Conservation (phyloP, 768 basidiomycete species). For the Pisolithus orientalis region DNA sequence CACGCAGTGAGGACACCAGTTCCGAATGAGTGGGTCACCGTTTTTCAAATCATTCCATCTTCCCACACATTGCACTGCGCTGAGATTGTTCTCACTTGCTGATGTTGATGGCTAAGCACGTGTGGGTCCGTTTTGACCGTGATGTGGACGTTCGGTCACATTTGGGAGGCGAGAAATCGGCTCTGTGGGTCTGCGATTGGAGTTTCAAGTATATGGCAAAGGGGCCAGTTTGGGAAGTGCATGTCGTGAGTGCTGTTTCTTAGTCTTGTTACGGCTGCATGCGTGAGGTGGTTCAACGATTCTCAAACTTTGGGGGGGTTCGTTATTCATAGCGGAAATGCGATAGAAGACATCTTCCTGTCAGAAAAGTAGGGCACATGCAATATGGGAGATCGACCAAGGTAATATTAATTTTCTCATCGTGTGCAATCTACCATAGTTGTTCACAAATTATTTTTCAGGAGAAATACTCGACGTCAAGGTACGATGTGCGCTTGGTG, state of each 20-base stretch:
- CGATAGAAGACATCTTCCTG: slow-evolving; percentile 68
- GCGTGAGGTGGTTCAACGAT: not conserved
- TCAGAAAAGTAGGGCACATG: slow-evolving; percentile 79
- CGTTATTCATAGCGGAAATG: slow-evolving; percentile 53
- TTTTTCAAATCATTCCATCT: too few relatives aligned
- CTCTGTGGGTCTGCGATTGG: slow-evolving; percentile 80
- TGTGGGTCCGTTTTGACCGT: too few relatives aligned
- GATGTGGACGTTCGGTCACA: slow-evolving; percentile 27
- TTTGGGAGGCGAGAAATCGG: slow-evolving; percentile 39
- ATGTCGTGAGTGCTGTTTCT: slow-evolving; percentile 41
- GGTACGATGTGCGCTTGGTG: slow-evolving; percentile 64
- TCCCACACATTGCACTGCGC: too few relatives aligned
- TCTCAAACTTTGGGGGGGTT: not conserved
- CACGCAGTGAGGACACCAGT: too few relatives aligned
- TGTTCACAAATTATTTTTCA: slow-evolving; percentile 15
- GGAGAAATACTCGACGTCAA: slow-evolving; percentile 86
- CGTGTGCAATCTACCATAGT: not conserved
- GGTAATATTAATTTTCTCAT: slow-evolving; percentile 22
- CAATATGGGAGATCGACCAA: slow-evolving; percentile 95
- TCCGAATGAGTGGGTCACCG: too few relatives aligned
- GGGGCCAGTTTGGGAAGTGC: slow-evolving; percentile 61
- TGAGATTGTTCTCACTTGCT: too few relatives aligned
- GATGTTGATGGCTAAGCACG: too few relatives aligned
- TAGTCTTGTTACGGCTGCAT: slow-evolving; percentile 9
- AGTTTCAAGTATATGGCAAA: slow-evolving; percentile 98